These are phyloP conservation scores for Pelargonium fulgidum DNA, from an alignment of 441 rosid genomes.

Conservation along the genomic window DNA sequence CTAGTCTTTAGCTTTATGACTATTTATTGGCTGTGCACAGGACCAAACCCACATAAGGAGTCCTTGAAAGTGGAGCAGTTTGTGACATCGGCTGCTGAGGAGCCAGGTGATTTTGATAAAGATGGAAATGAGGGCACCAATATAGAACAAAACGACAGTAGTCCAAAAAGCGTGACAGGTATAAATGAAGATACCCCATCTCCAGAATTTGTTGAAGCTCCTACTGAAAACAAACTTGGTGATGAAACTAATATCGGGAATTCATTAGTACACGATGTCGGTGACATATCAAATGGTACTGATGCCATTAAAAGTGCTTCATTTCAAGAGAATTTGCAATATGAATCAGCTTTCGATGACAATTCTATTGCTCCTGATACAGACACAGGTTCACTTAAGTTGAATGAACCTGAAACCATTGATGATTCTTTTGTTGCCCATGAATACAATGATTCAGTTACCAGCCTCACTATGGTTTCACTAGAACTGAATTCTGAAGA, in stretches of 20 bases:
- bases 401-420: slow-evolving; percentile 33
- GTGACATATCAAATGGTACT: slow-evolving; percentile 22
- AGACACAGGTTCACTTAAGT: slow-evolving; percentile 25
- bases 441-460: slow-evolving; percentile 18
- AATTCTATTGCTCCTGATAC: slow-evolving; percentile 31
- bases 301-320: slow-evolving; percentile 25
- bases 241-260: slow-evolving; percentile 21
- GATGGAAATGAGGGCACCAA: slow-evolving; percentile 25
- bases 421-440: slow-evolving; percentile 20
- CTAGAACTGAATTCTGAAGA: slow-evolving; percentile 29
- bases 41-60: slow-evolving; percentile 51
- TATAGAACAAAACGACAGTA: slow-evolving; percentile 27
- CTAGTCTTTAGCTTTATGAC: background rate
- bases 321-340: slow-evolving; percentile 27
- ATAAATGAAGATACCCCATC: slow-evolving; percentile 26
- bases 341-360: slow-evolving; percentile 31
- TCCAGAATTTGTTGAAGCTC: slow-evolving; percentile 33
- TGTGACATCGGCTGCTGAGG: slow-evolving; percentile 29
- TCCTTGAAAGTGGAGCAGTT: slow-evolving; percentile 61
- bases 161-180: slow-evolving; percentile 30
- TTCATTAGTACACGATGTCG: slow-evolving; percentile 23
- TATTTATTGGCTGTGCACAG: slow-evolving; percentile 31
- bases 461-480: slow-evolving; percentile 18
- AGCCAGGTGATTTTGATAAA: slow-evolving; percentile 30
- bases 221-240: slow-evolving; percentile 27